Evolutionary conservation across 2,329 filamentous ascomycete genomes (phyloP).

Genomic region (Beauveria asiatica): DNA sequence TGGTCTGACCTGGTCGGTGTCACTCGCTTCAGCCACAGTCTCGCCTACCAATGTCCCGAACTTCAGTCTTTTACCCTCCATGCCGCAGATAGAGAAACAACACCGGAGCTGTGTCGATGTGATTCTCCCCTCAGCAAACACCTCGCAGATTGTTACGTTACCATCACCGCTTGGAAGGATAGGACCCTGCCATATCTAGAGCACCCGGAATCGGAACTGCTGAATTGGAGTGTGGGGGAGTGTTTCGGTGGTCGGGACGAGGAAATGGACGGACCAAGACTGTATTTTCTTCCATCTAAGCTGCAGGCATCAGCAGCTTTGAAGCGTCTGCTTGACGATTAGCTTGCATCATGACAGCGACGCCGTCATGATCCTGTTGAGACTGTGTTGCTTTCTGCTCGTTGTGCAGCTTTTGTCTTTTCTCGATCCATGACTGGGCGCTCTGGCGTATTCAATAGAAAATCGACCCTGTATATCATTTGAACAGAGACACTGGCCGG

Average conservation of each 20-base stretch:
- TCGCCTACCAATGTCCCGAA: slow-evolving; percentile 2
- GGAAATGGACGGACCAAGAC: neutral
- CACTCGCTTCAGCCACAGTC: slow-evolving; percentile 2
- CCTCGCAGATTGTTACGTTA: neutral
- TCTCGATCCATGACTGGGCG: neutral
- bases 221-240: slow-evolving; percentile 1
- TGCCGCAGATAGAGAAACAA: neutral
- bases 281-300: slow-evolving; percentile 5
- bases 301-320: neutral
- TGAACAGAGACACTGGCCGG: no score
- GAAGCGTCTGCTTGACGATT: neutral
- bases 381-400: neutral
- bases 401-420: neutral
- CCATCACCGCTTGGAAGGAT: neutral
- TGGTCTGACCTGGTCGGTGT: slow-evolving; percentile 3
- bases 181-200: slow-evolving; percentile 2
- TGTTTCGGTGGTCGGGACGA: slow-evolving; percentile 7
- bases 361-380: neutral
- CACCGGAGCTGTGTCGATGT: slow-evolving; percentile 6
- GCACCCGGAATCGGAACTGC: neutral
- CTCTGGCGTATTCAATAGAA: neutral
- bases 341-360: neutral
- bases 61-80: slow-evolving; percentile 4
- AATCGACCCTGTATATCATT: no score
- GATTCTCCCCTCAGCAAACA: neutral